Conservation (phyloP, 2,329 filamentous ascomycete species). For the Fusarium sp. region DNA sequence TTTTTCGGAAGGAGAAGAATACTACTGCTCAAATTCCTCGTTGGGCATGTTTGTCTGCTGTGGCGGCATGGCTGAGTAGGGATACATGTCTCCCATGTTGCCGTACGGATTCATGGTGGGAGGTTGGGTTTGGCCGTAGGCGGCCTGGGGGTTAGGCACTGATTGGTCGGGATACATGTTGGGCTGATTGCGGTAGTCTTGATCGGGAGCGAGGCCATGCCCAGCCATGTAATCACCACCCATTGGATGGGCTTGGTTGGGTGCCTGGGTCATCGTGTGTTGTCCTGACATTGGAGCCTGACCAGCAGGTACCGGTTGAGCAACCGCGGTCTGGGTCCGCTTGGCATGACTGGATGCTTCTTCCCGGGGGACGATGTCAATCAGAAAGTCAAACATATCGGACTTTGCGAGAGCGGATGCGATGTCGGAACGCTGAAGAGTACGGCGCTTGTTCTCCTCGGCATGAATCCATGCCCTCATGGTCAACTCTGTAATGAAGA, state of each 20-base stretch:
- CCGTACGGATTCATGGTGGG: slow-evolving; percentile 71
- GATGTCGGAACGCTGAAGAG: slow-evolving; percentile 94
- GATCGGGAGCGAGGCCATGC: slow-evolving; percentile 72
- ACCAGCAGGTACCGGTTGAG: slow-evolving; percentile 57
- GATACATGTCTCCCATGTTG: slow-evolving; percentile 86
- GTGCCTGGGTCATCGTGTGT: slow-evolving; percentile 61
- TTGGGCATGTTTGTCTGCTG: slow-evolving; percentile 75
- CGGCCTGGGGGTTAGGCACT: slow-evolving; percentile 74
- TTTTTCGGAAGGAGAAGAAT: background rate
- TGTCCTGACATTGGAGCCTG: slow-evolving; percentile 64
- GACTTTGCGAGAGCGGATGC: slow-evolving; percentile 95
- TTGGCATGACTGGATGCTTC: slow-evolving; percentile 90
- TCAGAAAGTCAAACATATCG: slow-evolving; percentile 99
- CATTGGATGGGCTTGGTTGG: slow-evolving; percentile 69
- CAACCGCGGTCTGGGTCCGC: slow-evolving; percentile 63
- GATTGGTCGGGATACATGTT: slow-evolving; percentile 86
- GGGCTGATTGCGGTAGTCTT: slow-evolving; percentile 82
- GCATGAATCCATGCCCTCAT: slow-evolving; percentile 99
- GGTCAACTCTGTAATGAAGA: slow-evolving; percentile 98
- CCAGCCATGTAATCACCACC: slow-evolving; percentile 71
- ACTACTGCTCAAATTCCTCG: slow-evolving; percentile 56
- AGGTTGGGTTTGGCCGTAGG: slow-evolving; percentile 81
- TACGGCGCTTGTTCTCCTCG: slow-evolving; percentile 97
- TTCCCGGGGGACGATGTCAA: slow-evolving; percentile 97
- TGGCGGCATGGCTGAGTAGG: slow-evolving; percentile 80